phyloP scores from a whole-genome alignment of 2,329 filamentous ascomycete genomes.

The Trichophyton simii region DNA sequence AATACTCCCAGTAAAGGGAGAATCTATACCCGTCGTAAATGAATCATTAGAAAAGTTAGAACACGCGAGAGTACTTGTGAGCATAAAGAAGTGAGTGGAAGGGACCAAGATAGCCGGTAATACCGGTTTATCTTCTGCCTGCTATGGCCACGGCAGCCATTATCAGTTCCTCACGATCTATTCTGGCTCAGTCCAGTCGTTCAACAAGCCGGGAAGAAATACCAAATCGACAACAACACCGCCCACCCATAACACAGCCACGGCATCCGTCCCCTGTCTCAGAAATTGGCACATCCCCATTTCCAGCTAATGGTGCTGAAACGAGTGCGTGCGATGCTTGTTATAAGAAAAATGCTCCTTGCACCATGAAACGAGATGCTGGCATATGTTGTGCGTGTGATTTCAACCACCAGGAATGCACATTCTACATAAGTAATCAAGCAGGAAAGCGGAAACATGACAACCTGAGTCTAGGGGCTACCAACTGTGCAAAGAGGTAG shows the following conservation, averaged over 20 bases:
- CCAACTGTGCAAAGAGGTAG: constrained; percentile 28
- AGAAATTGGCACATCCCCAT: neutral
- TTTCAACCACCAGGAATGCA: constrained; percentile 34
- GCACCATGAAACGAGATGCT: constrained; percentile 33
- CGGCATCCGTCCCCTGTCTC: neutral
- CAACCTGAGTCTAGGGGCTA: constrained; percentile 19
- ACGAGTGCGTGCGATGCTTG: constrained; percentile 32
- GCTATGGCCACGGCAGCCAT: constrained; percentile 11
- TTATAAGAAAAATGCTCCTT: constrained; percentile 31
- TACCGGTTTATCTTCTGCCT: neutral
- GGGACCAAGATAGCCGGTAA: neutral
- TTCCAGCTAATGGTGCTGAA: neutral
- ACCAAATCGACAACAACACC: neutral
- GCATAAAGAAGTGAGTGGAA: neutral
- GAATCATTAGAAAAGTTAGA: too few relatives aligned
- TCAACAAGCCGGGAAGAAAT: neutral
- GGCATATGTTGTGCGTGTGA: constrained; percentile 35
- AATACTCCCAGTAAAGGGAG: too few relatives aligned
- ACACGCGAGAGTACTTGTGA: neutral
- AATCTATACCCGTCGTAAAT: too few relatives aligned
- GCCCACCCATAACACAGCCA: neutral
- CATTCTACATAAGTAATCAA: constrained; percentile 24
- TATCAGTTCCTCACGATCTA: constrained; percentile 7
- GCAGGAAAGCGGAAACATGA: constrained; percentile 32
- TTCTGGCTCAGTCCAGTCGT: neutral